A percentile compares a stretch with the other conserved stretches of the same genome.
Evolutionary conservation across 2,329 filamentous ascomycete genomes (phyloP).

Genomic region (Fusarium sp.): DNA sequence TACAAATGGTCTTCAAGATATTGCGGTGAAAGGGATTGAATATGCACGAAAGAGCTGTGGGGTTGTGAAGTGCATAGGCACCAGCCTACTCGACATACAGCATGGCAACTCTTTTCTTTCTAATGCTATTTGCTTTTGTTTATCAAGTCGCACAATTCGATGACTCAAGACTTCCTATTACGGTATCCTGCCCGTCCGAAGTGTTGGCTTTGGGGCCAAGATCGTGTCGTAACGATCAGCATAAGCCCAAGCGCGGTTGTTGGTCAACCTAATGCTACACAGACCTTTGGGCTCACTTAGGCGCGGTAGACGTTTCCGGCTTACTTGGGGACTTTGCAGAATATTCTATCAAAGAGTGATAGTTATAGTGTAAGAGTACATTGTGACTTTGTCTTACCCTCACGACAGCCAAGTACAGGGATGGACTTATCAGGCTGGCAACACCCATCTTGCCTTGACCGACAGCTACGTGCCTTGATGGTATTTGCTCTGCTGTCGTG

Average conservation of each 20-base stretch:
- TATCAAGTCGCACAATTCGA: constrained; percentile 16
- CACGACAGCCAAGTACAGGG: constrained; percentile 3
- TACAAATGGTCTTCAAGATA: not conserved
- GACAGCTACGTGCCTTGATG: not conserved
- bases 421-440: not conserved
- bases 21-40: not conserved
- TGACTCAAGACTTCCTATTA: constrained; percentile 28
- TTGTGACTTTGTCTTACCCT: not conserved
- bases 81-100: constrained; percentile 28
- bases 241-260: constrained; percentile 33
- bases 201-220: constrained; percentile 26
- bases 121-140: constrained; percentile 37
- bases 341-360: not conserved
- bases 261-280: constrained; percentile 19
- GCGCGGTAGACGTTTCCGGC: constrained; percentile 22
- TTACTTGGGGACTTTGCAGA: not conserved
- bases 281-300: constrained; percentile 19
- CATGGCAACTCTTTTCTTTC: constrained; percentile 22
- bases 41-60: not conserved
- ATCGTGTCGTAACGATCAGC: constrained; percentile 29
- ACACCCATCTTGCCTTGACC: not conserved
- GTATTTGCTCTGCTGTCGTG: not conserved
- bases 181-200: constrained; percentile 23
- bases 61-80: constrained; percentile 38
- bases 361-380: not conserved